These are phyloP conservation scores for Starmerella vaccinii DNA, from an alignment of 805 yeast species.

Conservation along the genomic window DNA sequence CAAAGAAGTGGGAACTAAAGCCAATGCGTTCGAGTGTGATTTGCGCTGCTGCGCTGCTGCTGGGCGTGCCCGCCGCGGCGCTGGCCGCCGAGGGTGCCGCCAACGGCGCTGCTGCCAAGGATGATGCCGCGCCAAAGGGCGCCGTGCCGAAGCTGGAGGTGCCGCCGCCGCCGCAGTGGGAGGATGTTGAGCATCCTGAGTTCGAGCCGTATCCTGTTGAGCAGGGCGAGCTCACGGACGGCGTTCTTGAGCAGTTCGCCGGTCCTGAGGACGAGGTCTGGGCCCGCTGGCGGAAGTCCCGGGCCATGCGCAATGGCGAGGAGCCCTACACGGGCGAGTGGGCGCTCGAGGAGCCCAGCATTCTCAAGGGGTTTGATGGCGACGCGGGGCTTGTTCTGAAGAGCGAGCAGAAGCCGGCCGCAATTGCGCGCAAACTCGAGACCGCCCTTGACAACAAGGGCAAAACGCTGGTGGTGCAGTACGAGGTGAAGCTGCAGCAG, in stretches of 20 bases:
- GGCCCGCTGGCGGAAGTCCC: slow-evolving; percentile 41
- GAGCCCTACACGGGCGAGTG: slow-evolving; percentile 63
- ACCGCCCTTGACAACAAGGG: slow-evolving; percentile 42
- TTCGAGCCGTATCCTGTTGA: slow-evolving; percentile 25
- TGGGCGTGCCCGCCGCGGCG: slow-evolving; percentile 9
- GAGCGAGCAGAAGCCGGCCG: slow-evolving; percentile 69
- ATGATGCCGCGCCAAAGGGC: slow-evolving; percentile 13
- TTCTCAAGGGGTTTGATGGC: slow-evolving; percentile 47
- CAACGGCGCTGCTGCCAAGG: slow-evolving; percentile 6
- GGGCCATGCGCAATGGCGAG: slow-evolving; percentile 11
- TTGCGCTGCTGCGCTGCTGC: slow-evolving; percentile 7
- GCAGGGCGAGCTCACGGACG: slow-evolving; percentile 19
- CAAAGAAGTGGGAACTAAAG: too few species aligned
- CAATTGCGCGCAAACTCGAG: slow-evolving; percentile 57
- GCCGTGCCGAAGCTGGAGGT: slow-evolving; percentile 16
- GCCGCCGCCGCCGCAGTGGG: slow-evolving; percentile 18
- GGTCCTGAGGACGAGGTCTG: slow-evolving; percentile 29
- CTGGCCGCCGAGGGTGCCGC: too few species aligned
- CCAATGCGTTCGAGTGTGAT: slow-evolving; percentile 4
- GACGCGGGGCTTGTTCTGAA: slow-evolving; percentile 73
- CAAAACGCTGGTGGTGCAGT: slow-evolving; percentile 70
- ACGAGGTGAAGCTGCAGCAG: slow-evolving; percentile 76
- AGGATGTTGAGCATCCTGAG: slow-evolving; percentile 24
- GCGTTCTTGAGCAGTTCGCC: slow-evolving; percentile 31
- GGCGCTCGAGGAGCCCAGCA: slow-evolving; percentile 55